Evolutionary conservation across 2,329 filamentous ascomycete genomes (phyloP), one percentile per base, ranked within the genome.

Genomic region (Cadophora gregata): DNA sequence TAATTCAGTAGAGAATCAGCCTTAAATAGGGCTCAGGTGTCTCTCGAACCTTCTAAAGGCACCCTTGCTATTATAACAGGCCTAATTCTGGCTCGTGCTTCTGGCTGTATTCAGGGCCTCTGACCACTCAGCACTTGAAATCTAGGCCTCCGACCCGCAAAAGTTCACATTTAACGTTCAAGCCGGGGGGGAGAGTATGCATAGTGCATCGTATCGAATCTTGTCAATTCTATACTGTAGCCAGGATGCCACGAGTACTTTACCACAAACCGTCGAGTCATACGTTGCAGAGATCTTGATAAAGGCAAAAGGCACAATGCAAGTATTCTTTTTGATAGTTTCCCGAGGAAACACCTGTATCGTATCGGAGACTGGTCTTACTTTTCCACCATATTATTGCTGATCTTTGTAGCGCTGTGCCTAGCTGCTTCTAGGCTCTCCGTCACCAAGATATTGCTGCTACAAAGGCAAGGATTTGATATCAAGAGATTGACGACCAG

Each of bases 251-350:
- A 63, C 63, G 50, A 59, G 59, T 63, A 61, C 69, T 70, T 67
- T 68, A 65, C 62, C 61, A 33, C 63, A 69, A 67, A 71, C 63
- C 19, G 33, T 67, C 62, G 66, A 70, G 69, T 72, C 66, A 68
- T 67, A 64, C 59, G 64, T 67, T 45, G 61, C 65, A 63, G 62
- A 66, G 27, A 21, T 55, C 25, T n/a, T 21, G 25, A 42, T 19
- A 53, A 59, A 65, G 33, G 45, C 27, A 33, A 56, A 59, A 63
- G 25, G 51, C 36, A 63, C 21, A 38, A 62, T 60, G n/a, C 16
- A 25, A 31, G 14, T 33, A 8, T 55, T 55, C 16, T 27, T 16
- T 33, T 55, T 55, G 51, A 33, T 42, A 55, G 27, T 8, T 33
- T 55, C 29, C 29, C 38, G 14, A 42, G 38, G 38, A 8, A 16